Base-by-base conservation (phyloP, 371 early-diverging fungal species). In the Syncephalastrum racemosum region DNA sequence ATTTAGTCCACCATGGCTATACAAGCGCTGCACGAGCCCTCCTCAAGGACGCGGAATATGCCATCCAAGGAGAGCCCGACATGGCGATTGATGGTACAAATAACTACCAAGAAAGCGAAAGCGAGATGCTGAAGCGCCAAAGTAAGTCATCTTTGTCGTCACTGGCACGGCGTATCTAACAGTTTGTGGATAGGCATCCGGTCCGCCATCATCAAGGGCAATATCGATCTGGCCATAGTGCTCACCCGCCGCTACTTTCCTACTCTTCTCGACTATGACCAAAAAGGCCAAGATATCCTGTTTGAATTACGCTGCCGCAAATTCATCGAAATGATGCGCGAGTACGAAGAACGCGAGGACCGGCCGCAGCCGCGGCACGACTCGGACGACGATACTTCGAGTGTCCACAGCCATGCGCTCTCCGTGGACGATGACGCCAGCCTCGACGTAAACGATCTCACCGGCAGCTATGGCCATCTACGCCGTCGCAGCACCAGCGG, bases 1-100 rank as follows among this genome's bases (percentile, higher is more conserved):
- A 94, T 56, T 66, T 95, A 22, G 60, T 91, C 18, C 90, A 93
- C 60, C 86, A 85, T 59, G 96, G 94, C 31, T 89, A 85, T 64
- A 71, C 66, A 6, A 76, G 81, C 15, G 85, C 92, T 2, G 94
- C 93, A 0, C 73, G 79, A 12, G 77, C 79, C 1, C 81, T 93
- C 24, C 61, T 78, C 3, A 73, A 74, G 46, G 72, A 67, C 44
- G 40, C 60, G 2, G 39, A 54, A 23, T 47, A 67, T 19, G 60
- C 55, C 4, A 44, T 58, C 62, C 25, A 60, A 46, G 42, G 27
- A 22, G 20, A 48, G 25, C 43, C 41, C 19, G 13, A 36, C 27
- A 53, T 47, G 42, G 25, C 22, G 36, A 31, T 31, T 10, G 20
- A 50, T 18, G 50, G 50, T 6, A 10, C 13, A 16, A 50, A 36